A percentile compares a stretch with the other conserved stretches of the same genome.
phyloP scores from a whole-genome alignment of 208 protist genomes.

The Trypanosoma cruzi region DNA sequence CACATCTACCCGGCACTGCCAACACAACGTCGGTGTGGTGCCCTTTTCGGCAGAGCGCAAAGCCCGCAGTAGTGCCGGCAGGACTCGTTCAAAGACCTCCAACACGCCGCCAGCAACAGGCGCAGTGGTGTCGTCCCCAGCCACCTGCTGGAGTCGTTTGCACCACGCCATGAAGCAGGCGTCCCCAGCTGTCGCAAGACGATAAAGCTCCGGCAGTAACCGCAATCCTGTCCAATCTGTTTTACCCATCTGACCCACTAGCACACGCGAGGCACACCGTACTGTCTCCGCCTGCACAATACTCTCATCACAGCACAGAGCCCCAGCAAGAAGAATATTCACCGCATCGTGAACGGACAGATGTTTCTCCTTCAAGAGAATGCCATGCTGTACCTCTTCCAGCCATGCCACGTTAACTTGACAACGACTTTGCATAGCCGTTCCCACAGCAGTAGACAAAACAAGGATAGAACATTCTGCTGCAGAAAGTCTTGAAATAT shows the following conservation, averaged over 20 bases:
- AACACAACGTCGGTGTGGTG: conserved; percentile 11
- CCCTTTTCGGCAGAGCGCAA: conserved; percentile 5
- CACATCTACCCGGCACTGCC: conserved; percentile 28
- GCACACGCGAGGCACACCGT: conserved; percentile 19
- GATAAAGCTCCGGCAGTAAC: conserved; percentile 34
- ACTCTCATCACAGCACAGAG: not conserved
- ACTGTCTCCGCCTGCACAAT: conserved; percentile 20
- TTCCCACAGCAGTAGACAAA: not conserved
- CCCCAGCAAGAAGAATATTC: conserved; percentile 25
- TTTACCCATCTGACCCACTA: conserved; percentile 28
- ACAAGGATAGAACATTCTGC: conserved; percentile 3
- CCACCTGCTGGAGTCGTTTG: not conserved
- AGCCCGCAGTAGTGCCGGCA: conserved; percentile 20
- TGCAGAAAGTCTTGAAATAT: not conserved
- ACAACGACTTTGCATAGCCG: not conserved
- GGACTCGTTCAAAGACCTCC: conserved; percentile 17
- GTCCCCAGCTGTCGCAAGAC: conserved; percentile 28
- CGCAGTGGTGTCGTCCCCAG: not conserved
- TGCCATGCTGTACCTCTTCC: conserved; percentile 29
- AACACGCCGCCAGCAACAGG: not conserved
- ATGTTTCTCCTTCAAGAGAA: conserved; percentile 28
- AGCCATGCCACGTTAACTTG: not conserved
- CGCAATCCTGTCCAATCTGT: conserved; percentile 34
- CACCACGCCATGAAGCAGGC: conserved; percentile 25
- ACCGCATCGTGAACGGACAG: conserved; percentile 31